Percentiles rank a stretch among this genome's conserved stretches.
These are phyloP conservation scores for Paramecium bursaria DNA, from an alignment of 73 alveolate genomes.

Conservation along the genomic window DNA sequence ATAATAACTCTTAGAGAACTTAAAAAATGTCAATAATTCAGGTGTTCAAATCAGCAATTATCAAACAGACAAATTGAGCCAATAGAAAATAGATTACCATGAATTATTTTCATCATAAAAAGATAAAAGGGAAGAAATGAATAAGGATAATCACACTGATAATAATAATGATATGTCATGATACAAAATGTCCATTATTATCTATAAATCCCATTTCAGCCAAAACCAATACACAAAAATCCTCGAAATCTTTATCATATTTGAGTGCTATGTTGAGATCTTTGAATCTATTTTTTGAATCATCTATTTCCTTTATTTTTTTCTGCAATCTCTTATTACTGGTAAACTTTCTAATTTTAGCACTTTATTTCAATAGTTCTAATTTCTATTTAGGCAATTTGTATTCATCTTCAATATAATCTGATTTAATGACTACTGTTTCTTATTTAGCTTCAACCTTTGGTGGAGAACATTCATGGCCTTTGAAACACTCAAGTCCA, in stretches of 20 bases:
- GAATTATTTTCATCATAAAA: constrained; percentile 7
- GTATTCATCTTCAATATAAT: constrained; percentile 2
- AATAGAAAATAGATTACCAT: constrained; percentile 1
- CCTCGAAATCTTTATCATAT: too few relatives aligned
- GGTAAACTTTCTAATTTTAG: neutral
- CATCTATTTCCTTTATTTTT: constrained; percentile 7
- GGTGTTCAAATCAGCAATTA: constrained; percentile 15
- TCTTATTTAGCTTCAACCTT: neutral
- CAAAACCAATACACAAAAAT: too few relatives aligned
- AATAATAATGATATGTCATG: too few relatives aligned
- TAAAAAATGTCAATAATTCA: neutral
- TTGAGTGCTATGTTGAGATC: too few relatives aligned
- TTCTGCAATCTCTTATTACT: neutral
- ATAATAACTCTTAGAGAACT: neutral
- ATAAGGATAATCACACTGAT: too few relatives aligned
- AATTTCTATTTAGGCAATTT: constrained; percentile 4
- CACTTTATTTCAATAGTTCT: constrained; percentile 1
- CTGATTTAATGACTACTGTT: neutral
- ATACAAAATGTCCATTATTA: constrained; percentile 25
- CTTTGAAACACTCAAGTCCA: constrained; percentile 4
- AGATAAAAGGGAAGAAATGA: constrained; percentile 51
- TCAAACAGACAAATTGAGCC: neutral
- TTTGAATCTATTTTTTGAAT: constrained; percentile 10
- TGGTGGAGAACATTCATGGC: neutral
- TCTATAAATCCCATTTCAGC: constrained; percentile 13